A percentile compares a stretch with the other conserved stretches of the same genome.
Conservation (phyloP, 805 yeast genomes). For the Metschnikowia koreensis region DNA sequence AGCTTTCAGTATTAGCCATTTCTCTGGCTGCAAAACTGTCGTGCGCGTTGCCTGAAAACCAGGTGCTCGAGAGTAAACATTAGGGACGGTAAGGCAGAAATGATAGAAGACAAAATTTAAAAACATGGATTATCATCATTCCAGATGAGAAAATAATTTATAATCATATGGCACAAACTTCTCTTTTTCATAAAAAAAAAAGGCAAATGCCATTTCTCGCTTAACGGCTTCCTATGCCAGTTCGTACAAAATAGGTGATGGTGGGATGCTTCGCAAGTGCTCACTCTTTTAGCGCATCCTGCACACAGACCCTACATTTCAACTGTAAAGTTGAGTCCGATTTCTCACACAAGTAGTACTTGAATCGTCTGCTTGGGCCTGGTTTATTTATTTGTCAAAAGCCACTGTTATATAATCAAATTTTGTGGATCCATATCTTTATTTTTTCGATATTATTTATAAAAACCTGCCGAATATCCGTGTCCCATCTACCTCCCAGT, state of each 20-base stretch:
- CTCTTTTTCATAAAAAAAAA: no score
- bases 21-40: slow-evolving; percentile 1
- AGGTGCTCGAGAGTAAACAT: no score
- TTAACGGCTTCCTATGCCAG: background rate
- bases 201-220: background rate
- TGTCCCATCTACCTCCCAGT: no score
- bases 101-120: background rate
- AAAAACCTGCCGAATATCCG: no score
- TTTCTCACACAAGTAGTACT: background rate
- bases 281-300: background rate
- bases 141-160: background rate
- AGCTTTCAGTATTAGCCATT: no score
- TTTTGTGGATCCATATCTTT: no score
- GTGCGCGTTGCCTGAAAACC: background rate
- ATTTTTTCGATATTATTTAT: no score
- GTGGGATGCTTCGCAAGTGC: background rate
- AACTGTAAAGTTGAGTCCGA: background rate
- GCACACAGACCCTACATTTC: background rate
- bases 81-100: no score
- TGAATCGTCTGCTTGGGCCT: background rate
- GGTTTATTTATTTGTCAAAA: background rate
- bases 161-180: no score
- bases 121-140: background rate
- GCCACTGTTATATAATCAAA: background rate
- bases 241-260: background rate